These are phyloP conservation scores for Tympanopsis confertula DNA, from an alignment of 2,329 filamentous ascomycete species.

Conservation along the genomic window DNA sequence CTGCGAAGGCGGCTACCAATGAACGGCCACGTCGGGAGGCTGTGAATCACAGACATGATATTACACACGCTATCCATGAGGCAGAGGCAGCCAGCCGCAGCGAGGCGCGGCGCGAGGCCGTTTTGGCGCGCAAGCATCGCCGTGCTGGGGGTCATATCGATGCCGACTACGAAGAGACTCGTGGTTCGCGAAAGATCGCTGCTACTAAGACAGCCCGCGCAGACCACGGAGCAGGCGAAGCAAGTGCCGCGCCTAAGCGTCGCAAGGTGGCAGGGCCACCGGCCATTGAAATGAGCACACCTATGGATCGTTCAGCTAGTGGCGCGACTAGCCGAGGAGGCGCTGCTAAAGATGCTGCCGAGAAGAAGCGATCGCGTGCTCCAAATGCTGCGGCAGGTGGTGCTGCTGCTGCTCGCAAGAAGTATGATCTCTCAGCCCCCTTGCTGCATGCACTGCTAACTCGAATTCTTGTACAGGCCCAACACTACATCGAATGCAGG, in stretches of 20 bases:
- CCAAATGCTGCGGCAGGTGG: slow-evolving; percentile 26
- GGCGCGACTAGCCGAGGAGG: background rate
- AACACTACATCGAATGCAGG: slow-evolving; percentile 9
- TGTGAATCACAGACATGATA: slow-evolving; percentile 35
- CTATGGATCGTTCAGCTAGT: background rate
- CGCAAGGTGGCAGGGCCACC: background rate
- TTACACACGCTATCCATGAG: slow-evolving; percentile 43
- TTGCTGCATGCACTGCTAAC: too few relatives aligned
- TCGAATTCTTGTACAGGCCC: too few relatives aligned
- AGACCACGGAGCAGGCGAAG: slow-evolving; percentile 24
- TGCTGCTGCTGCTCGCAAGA: slow-evolving; percentile 32
- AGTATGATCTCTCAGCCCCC: slow-evolving; percentile 19
- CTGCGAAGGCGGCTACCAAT: slow-evolving; percentile 23
- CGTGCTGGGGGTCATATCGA: slow-evolving; percentile 42
- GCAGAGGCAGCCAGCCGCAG: slow-evolving; percentile 44
- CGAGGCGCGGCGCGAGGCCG: slow-evolving; percentile 43
- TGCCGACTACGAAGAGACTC: slow-evolving; percentile 45
- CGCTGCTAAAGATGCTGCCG: slow-evolving; percentile 23
- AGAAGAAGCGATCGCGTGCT: slow-evolving; percentile 39
- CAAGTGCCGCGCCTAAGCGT: slow-evolving; percentile 7
- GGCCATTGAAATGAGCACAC: background rate
- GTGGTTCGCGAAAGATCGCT: slow-evolving; percentile 18
- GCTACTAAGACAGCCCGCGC: slow-evolving; percentile 11
- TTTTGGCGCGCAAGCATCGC: slow-evolving; percentile 38
- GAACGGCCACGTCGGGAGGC: slow-evolving; percentile 46